Percentiles rank a stretch among this genome's conserved stretches.
phyloP scores from a whole-genome alignment of 352 stramenopile genomes.

The Phytopythium mirpurense region DNA sequence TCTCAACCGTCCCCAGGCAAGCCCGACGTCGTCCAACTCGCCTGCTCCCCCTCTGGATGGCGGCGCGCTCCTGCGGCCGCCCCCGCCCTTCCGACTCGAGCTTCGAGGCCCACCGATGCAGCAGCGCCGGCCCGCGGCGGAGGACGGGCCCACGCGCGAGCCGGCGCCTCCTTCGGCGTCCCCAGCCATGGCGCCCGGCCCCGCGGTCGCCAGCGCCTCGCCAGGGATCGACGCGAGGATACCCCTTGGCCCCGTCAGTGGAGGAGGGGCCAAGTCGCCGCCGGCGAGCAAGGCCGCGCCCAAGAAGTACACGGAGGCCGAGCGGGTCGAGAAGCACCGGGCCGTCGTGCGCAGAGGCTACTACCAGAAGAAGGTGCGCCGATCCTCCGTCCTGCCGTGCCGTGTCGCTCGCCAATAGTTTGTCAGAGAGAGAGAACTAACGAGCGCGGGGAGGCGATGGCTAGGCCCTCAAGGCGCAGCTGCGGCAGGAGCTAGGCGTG shows the following conservation, averaged over 20 bases:
- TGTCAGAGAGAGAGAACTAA: neutral
- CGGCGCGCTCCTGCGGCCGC: neutral
- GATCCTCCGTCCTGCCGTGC: too few species aligned
- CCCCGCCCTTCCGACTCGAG: too few species aligned
- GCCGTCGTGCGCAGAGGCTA: constrained; percentile 25
- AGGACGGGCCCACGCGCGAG: neutral
- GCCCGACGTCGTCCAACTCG: too few species aligned
- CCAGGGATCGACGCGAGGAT: too few species aligned
- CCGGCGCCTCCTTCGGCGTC: neutral
- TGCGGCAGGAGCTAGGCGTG: constrained; percentile 19
- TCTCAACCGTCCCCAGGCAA: too few species aligned
- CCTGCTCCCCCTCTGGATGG: neutral
- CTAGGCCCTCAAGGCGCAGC: constrained; percentile 16
- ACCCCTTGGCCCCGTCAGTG: too few species aligned
- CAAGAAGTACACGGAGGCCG: constrained; percentile 13
- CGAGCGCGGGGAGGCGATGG: neutral
- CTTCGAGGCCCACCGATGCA: neutral
- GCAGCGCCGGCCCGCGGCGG: neutral
- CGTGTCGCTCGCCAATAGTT: too few species aligned
- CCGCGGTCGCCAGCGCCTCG: neutral
- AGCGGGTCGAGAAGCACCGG: constrained; percentile 24
- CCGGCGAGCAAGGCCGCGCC: neutral
- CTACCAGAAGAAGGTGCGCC: constrained; percentile 25
- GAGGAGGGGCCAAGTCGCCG: constrained; percentile 3
- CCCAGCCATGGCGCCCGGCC: neutral